Evolutionary conservation across 805 yeast genomes (phyloP).

Genomic region (Aciculoconidium aculeatum): DNA sequence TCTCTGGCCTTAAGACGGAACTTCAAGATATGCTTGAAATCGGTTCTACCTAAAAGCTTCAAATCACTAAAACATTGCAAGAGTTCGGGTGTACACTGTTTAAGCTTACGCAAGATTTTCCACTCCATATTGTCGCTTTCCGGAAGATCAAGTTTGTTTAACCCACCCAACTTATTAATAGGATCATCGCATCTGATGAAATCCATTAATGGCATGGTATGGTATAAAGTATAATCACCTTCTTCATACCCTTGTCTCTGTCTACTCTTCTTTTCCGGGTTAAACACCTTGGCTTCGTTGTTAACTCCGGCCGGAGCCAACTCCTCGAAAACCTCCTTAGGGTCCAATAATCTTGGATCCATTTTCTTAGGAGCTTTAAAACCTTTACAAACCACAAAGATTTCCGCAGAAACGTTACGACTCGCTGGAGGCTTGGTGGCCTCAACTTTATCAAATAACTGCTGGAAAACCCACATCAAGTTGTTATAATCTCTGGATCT

Average conservation of each 20-base stretch:
- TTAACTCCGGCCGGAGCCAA: constrained; percentile 59
- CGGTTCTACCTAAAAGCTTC: constrained; percentile 90
- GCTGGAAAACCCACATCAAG: constrained; percentile 95
- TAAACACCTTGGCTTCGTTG: constrained; percentile 86
- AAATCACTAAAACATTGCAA: constrained; percentile 83
- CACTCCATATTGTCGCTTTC: constrained; percentile 54
- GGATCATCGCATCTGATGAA: constrained; percentile 81
- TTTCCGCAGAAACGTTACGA: constrained; percentile 98
- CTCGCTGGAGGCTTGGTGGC: constrained; percentile 99
- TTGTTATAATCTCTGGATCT: constrained; percentile 98
- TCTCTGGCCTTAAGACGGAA: constrained; percentile 89
- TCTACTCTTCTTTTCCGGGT: constrained; percentile 88
- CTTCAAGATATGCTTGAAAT: constrained; percentile 74
- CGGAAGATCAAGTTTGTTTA: constrained; percentile 60
- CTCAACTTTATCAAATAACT: constrained; percentile 91
- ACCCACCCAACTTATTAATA: constrained; percentile 70
- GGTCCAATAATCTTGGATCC: constrained; percentile 88
- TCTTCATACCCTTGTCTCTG: constrained; percentile 96
- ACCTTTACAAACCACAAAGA: constrained; percentile 93
- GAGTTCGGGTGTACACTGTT: constrained; percentile 73
- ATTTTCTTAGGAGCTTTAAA: constrained; percentile 94
- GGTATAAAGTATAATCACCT: constrained; percentile 72
- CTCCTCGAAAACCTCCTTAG: constrained; percentile 92
- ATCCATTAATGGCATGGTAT: constrained; percentile 68
- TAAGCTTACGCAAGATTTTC: constrained; percentile 64